phyloP scores from a whole-genome alignment of 371 early-diverging fungal species.

The Mucor circinelloides region DNA sequence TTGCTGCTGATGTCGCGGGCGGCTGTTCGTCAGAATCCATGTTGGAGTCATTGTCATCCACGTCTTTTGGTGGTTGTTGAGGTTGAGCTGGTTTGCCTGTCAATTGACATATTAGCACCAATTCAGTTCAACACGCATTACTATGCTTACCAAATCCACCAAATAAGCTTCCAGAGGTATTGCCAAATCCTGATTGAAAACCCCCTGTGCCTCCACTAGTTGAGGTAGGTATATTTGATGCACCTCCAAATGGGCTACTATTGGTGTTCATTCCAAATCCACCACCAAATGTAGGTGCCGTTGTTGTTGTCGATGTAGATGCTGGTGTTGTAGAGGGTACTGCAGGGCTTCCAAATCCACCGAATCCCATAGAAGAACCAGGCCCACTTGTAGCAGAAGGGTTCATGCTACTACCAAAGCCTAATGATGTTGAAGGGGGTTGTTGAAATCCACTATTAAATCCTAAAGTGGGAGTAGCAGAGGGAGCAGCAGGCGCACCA shows the following conservation, averaged over 20 bases:
- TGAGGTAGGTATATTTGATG: neutral
- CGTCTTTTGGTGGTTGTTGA: neutral
- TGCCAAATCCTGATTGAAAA: neutral
- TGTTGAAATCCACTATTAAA: neutral
- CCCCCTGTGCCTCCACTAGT: neutral
- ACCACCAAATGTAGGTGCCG: neutral
- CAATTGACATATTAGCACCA: neutral
- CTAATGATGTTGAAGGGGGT: neutral
- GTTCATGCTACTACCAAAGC: neutral
- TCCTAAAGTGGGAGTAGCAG: neutral
- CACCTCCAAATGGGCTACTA: neutral
- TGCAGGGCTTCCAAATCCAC: slow-evolving; percentile 1
- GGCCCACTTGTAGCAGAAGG: neutral
- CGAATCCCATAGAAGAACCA: neutral
- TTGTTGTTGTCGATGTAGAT: neutral
- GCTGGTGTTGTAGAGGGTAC: neutral
- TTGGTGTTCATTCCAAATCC: neutral
- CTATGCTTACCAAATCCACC: neutral
- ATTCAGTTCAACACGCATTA: neutral
- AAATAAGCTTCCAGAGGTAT: neutral
- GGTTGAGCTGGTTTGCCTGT: neutral
- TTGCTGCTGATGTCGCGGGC: neutral
- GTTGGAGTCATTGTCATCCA: neutral
- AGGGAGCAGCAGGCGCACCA: neutral
- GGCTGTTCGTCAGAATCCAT: slow-evolving; percentile 12